These are phyloP conservation scores for Alliaria petiolata DNA, from an alignment of 345 rosid genomes.

Conservation along the genomic window DNA sequence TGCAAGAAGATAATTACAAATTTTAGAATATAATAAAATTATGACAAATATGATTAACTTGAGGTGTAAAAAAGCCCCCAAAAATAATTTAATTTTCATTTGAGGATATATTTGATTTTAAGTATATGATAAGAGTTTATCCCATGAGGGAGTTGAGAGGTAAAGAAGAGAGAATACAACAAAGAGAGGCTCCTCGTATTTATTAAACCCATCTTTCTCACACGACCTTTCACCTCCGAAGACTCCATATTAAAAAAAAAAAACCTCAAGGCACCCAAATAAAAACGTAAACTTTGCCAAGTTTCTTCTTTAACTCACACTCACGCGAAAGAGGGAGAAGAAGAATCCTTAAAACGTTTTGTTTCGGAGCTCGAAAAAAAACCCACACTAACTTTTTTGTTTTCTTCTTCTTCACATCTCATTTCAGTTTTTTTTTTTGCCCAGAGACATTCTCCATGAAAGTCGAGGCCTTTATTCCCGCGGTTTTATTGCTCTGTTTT, in stretches of 20 bases:
- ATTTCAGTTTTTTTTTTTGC: neutral
- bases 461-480: slow-evolving; percentile 18
- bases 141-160: too few species aligned
- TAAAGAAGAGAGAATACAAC: neutral
- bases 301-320: neutral
- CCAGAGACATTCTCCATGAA: slow-evolving; percentile 19
- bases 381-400: neutral
- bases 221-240: slow-evolving; percentile 42
- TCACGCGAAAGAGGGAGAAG: slow-evolving; percentile 8
- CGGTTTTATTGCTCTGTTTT: slow-evolving; percentile 20
- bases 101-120: too few species aligned
- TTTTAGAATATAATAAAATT: neutral
- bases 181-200: slow-evolving; percentile 48
- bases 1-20: neutral
- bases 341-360: slow-evolving; percentile 21
- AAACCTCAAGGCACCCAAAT: neutral
- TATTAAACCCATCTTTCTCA: slow-evolving; percentile 49
- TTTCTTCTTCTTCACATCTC: neutral
- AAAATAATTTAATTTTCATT: neutral
- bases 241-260: neutral
- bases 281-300: slow-evolving; percentile 25
- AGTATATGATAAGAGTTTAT: neutral
- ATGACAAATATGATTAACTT: neutral
- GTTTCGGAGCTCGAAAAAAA: slow-evolving; percentile 7
- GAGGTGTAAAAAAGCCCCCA: neutral